Percentiles rank a stretch among this genome's conserved stretches.
These are phyloP conservation scores for Terfezia boudieri DNA, from an alignment of 495 filamentous ascomycete species.

Conservation along the genomic window DNA sequence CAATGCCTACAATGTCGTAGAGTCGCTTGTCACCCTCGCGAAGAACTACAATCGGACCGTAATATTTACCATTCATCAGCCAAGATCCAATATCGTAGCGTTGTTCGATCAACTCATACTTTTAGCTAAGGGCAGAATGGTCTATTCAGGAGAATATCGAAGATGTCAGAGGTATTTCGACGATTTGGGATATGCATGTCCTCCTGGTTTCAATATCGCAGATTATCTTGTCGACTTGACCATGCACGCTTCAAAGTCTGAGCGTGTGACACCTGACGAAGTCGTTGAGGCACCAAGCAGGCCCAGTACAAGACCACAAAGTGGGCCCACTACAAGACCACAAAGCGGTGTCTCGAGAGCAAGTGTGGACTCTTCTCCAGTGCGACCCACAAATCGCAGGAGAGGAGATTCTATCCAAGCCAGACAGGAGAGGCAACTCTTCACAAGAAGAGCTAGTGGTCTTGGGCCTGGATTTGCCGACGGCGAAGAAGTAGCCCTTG, in stretches of 20 bases:
- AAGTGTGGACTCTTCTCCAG: neutral
- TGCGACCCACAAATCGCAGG: constrained; percentile 8
- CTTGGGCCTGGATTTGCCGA: constrained; percentile 32
- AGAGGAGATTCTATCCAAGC: constrained; percentile 15
- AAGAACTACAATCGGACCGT: constrained; percentile 92
- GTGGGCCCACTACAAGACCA: neutral
- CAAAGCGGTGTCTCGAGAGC: neutral
- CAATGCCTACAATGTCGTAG: constrained; percentile 93
- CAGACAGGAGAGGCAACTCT: constrained; percentile 75
- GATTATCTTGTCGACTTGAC: constrained; percentile 94
- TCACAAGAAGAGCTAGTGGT: constrained; percentile 45
- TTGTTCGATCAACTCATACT: constrained; percentile 86
- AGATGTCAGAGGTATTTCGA: constrained; percentile 88
- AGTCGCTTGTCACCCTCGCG: constrained; percentile 82
- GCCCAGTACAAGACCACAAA: constrained; percentile 1
- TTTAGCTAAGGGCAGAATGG: constrained; percentile 66
- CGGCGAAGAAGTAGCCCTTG: constrained; percentile 42
- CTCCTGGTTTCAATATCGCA: constrained; percentile 94
- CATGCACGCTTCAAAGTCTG: constrained; percentile 50
- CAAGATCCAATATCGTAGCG: constrained; percentile 99
- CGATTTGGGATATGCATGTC: constrained; percentile 69
- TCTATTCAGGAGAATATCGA: constrained; percentile 79
- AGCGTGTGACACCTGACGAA: neutral
- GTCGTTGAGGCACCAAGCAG: neutral
- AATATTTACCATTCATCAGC: constrained; percentile 96